Base-by-base conservation (phyloP, 176 grass and related monocot species). In the Paspalum vaginatum region DNA sequence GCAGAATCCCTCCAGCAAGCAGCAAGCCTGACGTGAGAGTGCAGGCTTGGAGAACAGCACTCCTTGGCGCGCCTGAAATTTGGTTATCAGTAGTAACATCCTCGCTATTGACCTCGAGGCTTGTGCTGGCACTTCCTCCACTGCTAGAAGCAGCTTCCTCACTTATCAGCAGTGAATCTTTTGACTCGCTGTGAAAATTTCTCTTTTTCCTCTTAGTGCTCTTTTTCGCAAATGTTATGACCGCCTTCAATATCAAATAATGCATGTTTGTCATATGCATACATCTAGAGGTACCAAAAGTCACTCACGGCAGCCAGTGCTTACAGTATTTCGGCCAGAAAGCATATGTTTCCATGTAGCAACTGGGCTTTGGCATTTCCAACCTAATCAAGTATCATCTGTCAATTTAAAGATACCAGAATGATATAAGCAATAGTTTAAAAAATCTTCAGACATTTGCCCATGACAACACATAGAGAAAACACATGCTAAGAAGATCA, bases 1-100 rank as follows among this genome's bases (percentile, higher is more conserved):
- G 84, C n/a, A 89, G 55, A 47, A 86, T 53, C 55, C 89, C 89
- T 59, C 59, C 45, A 12, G 83, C 65, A 69, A 93, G 60, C 54
- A 97, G 72, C 69, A 91, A 84, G 50, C 70, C 71, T 50, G 91
- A 97, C 11, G 91, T 97, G 68, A 89, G 43, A 50, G 75, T 76
- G 45, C 91, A 97, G 41, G 94, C 87, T 48, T 86, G 91, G 87
- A 97, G 91, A 60, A 97, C 87, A 6, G 78, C 81, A 83, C 32
- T 80, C 92, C 94, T 89, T 16, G 76, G 86, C 20, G 89, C 66
- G 78, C 72, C 70, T 55, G 56, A 26, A 79, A 64, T 42, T 52
- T 78, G 74, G 58, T 72, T 66, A 15, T 11, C 49, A 7, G 70
- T 63, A 87, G 37, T 67, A 73, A 43, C 41, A 81, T 70, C 83